phyloP scores from a whole-genome alignment of 1,284 basidiomycete species.

The Moniliophthora roreri region DNA sequence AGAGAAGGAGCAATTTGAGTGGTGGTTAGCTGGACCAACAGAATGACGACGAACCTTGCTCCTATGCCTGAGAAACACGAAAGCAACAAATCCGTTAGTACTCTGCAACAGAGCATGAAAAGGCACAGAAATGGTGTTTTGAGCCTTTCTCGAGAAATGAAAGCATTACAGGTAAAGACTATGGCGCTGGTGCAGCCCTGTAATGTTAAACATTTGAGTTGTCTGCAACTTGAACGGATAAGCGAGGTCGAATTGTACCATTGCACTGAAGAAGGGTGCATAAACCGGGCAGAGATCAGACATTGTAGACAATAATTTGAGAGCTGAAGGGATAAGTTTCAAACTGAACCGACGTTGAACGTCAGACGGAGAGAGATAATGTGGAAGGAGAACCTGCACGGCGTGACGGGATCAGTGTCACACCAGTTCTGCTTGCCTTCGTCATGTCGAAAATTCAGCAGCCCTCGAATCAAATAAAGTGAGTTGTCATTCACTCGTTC shows the following conservation, averaged over 20 bases:
- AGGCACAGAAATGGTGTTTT: too few relatives aligned
- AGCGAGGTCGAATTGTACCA: conserved; percentile 66
- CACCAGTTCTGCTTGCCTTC: too few relatives aligned
- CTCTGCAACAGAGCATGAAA: too few relatives aligned
- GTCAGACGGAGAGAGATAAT: too few relatives aligned
- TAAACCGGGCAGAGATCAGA: conserved; percentile 92
- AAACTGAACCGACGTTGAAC: too few relatives aligned
- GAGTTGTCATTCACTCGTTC: conserved; percentile 8
- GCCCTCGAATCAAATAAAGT: conserved; percentile 89
- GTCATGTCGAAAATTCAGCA: conserved; percentile 66
- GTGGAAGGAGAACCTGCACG: too few relatives aligned
- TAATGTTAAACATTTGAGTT: conserved; percentile 15
- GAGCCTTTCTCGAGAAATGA: too few relatives aligned
- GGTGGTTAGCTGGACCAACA: conserved; percentile 6
- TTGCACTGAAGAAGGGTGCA: conserved; percentile 96
- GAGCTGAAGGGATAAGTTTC: too few relatives aligned
- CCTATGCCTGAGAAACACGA: conserved; percentile 54
- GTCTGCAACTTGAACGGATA: conserved; percentile 3
- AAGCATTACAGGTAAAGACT: conserved; percentile 96
- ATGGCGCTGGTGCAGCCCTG: conserved; percentile 96
- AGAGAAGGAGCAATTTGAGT: conserved; percentile 4
- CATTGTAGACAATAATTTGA: conserved; percentile 36
- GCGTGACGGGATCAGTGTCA: too few relatives aligned
- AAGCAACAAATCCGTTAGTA: too few relatives aligned
- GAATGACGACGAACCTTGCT: conserved; percentile 53